Base-by-base conservation (phyloP, 768 basidiomycete genomes). In the Termitomyces heimii region DNA sequence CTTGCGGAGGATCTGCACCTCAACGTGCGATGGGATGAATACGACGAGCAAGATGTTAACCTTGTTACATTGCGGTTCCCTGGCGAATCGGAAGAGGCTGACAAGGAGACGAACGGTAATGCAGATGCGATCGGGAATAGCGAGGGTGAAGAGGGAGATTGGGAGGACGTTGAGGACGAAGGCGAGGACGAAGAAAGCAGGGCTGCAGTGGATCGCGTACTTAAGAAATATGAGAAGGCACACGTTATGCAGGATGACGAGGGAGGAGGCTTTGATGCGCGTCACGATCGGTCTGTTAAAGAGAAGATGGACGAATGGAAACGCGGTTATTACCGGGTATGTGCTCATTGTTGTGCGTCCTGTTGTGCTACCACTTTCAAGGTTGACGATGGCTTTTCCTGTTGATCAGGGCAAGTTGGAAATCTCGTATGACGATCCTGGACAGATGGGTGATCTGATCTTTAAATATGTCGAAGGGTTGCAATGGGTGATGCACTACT, bases 401-500 rank as follows among this genome's bases (percentile, higher is more conserved):
- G 4, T 46, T 39, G 12, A 32, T 44, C 57, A 96, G 92, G 89
- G 84, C 35, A 99, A 99, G 72, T 73, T 99, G 51, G 85, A 88
- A 59, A 85, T 98, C 57, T 85, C 85, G 9, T 90, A 82, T 60
- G 81, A 89, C 59, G 71, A 88, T 63, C 79, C 84, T 5, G 76
- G 86, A 60, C 77, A 82, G 51, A 83, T 94, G 78, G 76, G 80
- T 26, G 77, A 84, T 48, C 75, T 99, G 54, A 78, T 83, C 13
- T 94, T 80, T 66, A 82, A 84, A 56, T 99, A 97, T 69, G 82
- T 92, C 18, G 92, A 98, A 68, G 97, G 97, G 1, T 72, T 99
- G 60, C 97, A 99, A 67, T 98, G 96, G 97, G 94, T 98, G 32
- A 91, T 99, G 89, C 90, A 94, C 67, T 99, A 99, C 71, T 99